Evolutionary conservation across 352 stramenopile genomes (phyloP).

Genomic region (Thraustotheca clavata): DNA sequence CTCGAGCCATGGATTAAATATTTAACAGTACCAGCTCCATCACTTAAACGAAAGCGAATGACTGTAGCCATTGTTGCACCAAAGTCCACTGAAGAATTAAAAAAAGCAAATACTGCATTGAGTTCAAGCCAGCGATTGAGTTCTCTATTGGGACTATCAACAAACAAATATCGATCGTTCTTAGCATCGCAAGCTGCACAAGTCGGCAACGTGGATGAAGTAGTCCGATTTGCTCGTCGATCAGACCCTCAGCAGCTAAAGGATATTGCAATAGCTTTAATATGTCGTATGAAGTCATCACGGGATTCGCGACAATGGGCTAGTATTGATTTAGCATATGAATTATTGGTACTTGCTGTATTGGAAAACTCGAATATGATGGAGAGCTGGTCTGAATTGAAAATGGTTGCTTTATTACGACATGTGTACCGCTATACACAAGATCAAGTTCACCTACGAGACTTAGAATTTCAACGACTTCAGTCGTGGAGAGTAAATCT

Average conservation of each 20-base stretch:
- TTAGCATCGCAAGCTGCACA: background rate
- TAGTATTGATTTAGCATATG: background rate
- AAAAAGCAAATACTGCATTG: background rate
- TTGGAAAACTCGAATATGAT: background rate
- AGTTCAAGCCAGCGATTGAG: conserved; percentile 9
- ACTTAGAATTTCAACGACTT: background rate
- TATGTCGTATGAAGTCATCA: background rate
- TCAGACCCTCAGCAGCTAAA: background rate
- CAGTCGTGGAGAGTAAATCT: conserved; percentile 10
- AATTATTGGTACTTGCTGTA: background rate
- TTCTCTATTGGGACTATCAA: background rate
- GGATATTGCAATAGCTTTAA: conserved; percentile 7
- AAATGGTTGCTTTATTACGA: background rate
- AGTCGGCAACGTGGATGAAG: conserved; percentile 6
- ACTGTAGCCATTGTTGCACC: background rate
- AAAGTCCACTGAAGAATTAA: background rate
- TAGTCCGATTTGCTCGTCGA: background rate
- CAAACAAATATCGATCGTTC: conserved; percentile 12
- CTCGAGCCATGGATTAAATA: conserved; percentile 7
- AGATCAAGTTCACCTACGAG: background rate
- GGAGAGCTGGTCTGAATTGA: background rate
- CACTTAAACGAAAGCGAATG: conserved; percentile 15
- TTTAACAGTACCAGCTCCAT: background rate
- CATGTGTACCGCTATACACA: background rate
- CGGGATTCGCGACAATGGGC: background rate